A percentile compares a stretch with the other conserved stretches of the same genome.
These are phyloP conservation scores for Magnolia officinalis DNA, from an alignment of 164 flowering plant genomes.

Conservation along the genomic window DNA sequence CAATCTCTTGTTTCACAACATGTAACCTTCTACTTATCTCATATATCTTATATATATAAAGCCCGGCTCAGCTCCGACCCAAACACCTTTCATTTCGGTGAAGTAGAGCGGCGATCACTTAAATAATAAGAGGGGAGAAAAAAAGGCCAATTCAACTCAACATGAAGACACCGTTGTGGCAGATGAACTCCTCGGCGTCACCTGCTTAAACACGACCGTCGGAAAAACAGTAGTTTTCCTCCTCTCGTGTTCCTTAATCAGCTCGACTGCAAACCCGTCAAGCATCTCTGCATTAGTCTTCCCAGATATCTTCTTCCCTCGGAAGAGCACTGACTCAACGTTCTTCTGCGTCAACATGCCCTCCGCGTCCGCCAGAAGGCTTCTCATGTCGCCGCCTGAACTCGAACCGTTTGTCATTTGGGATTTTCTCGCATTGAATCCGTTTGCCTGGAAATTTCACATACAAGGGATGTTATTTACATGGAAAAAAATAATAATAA, in stretches of 20 bases:
- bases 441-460: slow-evolving; percentile 23
- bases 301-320: slow-evolving; percentile 47
- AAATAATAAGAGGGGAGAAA: neutral
- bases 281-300: slow-evolving; percentile 48
- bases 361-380: slow-evolving; percentile 22
- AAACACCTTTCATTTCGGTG: neutral
- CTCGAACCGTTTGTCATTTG: neutral
- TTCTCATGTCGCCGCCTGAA: neutral
- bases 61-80: neutral
- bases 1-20: neutral
- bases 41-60: no score
- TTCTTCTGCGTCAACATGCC: slow-evolving; percentile 48
- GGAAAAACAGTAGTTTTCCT: slow-evolving; percentile 49
- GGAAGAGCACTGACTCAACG: slow-evolving; percentile 51
- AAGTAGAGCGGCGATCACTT: neutral
- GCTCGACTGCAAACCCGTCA: slow-evolving; percentile 36
- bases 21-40: no score
- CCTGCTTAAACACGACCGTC: slow-evolving; percentile 47
- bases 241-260: slow-evolving; percentile 58
- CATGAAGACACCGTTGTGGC: slow-evolving; percentile 18
- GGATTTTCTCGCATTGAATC: neutral
- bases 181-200: slow-evolving; percentile 49
- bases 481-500: neutral
- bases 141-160: neutral
- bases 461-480: neutral